Base-by-base conservation (phyloP, 2,329 filamentous ascomycete genomes). In the Trichoderma breve region DNA sequence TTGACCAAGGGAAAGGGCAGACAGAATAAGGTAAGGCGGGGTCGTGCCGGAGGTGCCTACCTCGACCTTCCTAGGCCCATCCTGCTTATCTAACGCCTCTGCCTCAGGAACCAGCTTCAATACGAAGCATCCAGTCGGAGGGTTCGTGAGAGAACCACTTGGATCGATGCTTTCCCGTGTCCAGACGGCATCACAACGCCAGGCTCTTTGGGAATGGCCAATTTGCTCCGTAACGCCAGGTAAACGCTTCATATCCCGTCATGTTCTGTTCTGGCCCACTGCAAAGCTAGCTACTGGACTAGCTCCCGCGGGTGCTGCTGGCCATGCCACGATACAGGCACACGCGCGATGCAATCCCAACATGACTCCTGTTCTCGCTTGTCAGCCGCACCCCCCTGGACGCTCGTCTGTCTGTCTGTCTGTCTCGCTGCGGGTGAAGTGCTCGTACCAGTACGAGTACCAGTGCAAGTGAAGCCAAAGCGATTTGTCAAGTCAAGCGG, bases 21-120 rank as follows among this genome's bases (percentile, higher is more conserved):
- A 39, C 57, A 62, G 39, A 21, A 12, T 32, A 21, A 28, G 64
- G 32, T 12, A 55, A 39, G 34, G 53, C 39, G 55, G 65, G 43
- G 36, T 58, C 28, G 18, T 26, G 34, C 65, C 32, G 53, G 36
- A 47, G 55, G 7, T 47, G 34, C n/a, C 26, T 47, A 43, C 26
- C 65, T 26, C 34, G 6, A 34, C 39, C 62, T 65, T 65, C 62
- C 62, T 34, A 32, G 18, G 34, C 14, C 32, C 21, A n/a, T 6
- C n/a, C 36, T 51, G 55, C 65, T 68, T 47, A 69, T 58, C 65
- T 60, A 61, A 69, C 36, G 36, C n/a, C 32, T 21, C 26, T 65
- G 62, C 43, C 62, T 60, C 55, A 26, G 65, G 26, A 60, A 60
- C 55, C 9, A 28, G 53, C n/a, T 26, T n/a, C 4, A 51, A 43